These are phyloP conservation scores for Primulina huaijiensis DNA, from an alignment of 257 asterid genomes.

Conservation along the genomic window DNA sequence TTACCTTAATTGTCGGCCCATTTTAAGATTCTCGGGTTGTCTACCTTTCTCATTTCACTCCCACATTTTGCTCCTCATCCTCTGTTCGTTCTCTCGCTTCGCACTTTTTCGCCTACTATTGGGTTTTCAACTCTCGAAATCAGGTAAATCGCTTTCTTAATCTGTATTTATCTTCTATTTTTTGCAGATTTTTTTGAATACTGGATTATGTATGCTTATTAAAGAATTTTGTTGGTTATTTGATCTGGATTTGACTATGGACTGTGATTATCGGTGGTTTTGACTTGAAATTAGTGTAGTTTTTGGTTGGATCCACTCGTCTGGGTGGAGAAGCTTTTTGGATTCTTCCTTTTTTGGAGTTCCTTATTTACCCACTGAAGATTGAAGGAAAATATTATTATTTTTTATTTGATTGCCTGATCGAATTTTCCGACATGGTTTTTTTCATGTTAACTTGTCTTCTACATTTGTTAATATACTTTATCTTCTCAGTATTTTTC, in stretches of 20 bases:
- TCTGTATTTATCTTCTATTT: not conserved
- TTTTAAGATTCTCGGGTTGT: too few relatives aligned
- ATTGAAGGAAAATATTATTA: not conserved
- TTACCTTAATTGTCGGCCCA: constrained; percentile 10
- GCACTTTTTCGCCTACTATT: not conserved
- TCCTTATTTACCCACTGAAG: not conserved
- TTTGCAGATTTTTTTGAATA: constrained; percentile 1
- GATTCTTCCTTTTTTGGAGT: not conserved
- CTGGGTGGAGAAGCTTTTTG: not conserved
- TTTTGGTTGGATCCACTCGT: constrained; percentile 12
- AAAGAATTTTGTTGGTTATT: not conserved
- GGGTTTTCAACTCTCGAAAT: constrained; percentile 4
- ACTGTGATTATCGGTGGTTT: not conserved
- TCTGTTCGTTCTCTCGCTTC: not conserved
- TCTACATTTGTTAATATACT: too few relatives aligned
- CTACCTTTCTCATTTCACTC: not conserved
- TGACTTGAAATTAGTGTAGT: not conserved
- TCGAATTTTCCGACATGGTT: too few relatives aligned
- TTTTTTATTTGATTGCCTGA: too few relatives aligned
- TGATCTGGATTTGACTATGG: constrained; percentile 8
- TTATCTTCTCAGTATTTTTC: not conserved
- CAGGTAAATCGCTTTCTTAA: constrained; percentile 13
- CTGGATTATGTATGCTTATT: constrained; percentile 5
- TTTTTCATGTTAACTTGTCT: not conserved
- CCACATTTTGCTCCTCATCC: not conserved